Evolutionary conservation across 140 eudicot species (phyloP).

Genomic region (Ambrosia hybrid): DNA sequence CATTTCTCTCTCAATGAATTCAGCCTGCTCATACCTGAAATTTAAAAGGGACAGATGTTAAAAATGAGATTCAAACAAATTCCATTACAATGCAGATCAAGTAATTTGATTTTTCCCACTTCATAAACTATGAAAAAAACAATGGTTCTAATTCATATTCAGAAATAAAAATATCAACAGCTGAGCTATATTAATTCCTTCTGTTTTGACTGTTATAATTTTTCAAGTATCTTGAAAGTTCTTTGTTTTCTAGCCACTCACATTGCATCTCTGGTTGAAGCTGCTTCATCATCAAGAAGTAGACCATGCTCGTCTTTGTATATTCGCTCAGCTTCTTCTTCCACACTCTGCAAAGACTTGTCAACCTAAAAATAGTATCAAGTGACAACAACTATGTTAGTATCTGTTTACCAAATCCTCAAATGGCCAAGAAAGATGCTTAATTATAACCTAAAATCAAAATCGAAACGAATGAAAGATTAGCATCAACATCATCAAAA

Average conservation of each 20-base stretch:
- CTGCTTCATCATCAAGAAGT: conserved; percentile 95
- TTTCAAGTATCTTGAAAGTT: no score
- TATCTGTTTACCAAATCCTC: neutral
- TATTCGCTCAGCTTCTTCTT: conserved; percentile 93
- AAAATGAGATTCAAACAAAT: neutral
- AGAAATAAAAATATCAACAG: neutral
- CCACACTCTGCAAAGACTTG: conserved; percentile 92
- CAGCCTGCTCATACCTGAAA: conserved; percentile 95
- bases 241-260: conserved; percentile 34
- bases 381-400: conserved; percentile 5
- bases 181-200: neutral
- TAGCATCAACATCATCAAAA: neutral
- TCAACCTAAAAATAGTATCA: conserved; percentile 56
- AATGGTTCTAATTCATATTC: neutral
- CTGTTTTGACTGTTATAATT: no score
- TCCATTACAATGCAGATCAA: neutral
- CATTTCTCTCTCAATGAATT: conserved; percentile 81
- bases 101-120: neutral
- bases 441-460: neutral
- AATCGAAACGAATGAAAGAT: neutral
- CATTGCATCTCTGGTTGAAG: conserved; percentile 98
- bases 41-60: no score
- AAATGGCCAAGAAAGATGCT: neutral
- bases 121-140: no score
- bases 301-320: conserved; percentile 84